Evolutionary conservation across 352 stramenopile genomes (phyloP), one percentile per base, ranked within the genome.

Genomic region (Blastocystis sp.): DNA sequence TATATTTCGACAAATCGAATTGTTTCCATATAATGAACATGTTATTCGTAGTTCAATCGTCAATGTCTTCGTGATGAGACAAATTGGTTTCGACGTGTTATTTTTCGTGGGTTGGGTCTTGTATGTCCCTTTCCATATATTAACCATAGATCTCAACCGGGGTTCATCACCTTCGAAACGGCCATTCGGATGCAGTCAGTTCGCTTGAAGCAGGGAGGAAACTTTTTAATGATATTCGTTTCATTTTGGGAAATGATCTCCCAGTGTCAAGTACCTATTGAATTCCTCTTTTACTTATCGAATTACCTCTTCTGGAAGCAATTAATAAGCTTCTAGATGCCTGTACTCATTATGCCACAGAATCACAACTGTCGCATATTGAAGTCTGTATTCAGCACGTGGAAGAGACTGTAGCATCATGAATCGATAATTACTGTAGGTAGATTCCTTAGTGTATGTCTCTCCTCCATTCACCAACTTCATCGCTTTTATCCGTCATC

Each of bases 191-290:
- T 29, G 69, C 46, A n/a, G 46, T 46, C n/a, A 14, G 21, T 14
- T 63, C n/a, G 3, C 4, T 80, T 14, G 24, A 63, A 4, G 2
- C 3, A 24, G 27, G 43, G 0, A 59, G 51, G 16, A 27, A 43
- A 19, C 58, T n/a, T 35, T 37, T 80, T 16, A 63, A 59, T 21
- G 51, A 59, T 59, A 61, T 80, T 37, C 14, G 69, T 61, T 39
- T 27, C 29, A 80, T 80, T 4, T 37, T 80, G 69, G 69, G 69
- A 5, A 24, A 80, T 16, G 69, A 80, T 21, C 51, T 80, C 6
- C 69, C 69, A 46, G 14, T 80, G 12, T 59, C 32, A 27, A 80
- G 69, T 80, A 39, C 14, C 5, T 14, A 21, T 7, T 63, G 16
- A 14, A 3, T n/a, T 71, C 4, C 21, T 16, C 29, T 54, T 54